Conservation (phyloP, 2,329 filamentous ascomycete species). For the Malbranchea cinnamomea region DNA sequence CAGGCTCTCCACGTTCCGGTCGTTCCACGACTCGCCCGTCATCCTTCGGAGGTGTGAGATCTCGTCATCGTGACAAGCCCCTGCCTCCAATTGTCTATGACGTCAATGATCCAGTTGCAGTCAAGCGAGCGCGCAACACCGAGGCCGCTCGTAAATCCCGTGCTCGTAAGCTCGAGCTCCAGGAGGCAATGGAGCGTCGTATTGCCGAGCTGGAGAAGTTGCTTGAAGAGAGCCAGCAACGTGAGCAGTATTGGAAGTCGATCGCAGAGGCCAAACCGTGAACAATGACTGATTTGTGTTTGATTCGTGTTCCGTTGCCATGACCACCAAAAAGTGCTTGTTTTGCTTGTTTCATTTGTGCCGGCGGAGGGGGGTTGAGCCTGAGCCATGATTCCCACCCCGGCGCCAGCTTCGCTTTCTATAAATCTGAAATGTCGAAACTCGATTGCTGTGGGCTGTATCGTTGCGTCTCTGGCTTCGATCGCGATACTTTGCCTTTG, state of each 20-base stretch:
- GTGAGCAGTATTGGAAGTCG: conserved; percentile 26
- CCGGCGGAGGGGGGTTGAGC: conserved; percentile 1
- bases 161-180: conserved; percentile 64
- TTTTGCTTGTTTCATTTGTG: conserved; percentile 9
- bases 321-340: conserved; percentile 11
- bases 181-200: conserved; percentile 58
- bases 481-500: no score
- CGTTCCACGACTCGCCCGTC: conserved; percentile 47
- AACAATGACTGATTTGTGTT: no score
- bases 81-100: conserved; percentile 68
- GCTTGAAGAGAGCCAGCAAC: conserved; percentile 19
- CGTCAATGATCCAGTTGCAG: conserved; percentile 55
- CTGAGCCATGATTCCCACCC: no score
- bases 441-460: no score
- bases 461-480: no score
- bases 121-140: conserved; percentile 90
- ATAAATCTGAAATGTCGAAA: no score
- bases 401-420: no score
- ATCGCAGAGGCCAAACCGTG: conserved; percentile 15
- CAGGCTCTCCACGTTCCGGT: conserved; percentile 26
- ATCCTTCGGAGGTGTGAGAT: conserved; percentile 51
- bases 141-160: conserved; percentile 87
- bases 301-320: conserved; percentile 10
- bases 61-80: conserved; percentile 66
- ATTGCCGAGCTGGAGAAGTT: conserved; percentile 51